phyloP scores from a whole-genome alignment of 2,329 filamentous ascomycete genomes.

The Mycogone perniciosa region DNA sequence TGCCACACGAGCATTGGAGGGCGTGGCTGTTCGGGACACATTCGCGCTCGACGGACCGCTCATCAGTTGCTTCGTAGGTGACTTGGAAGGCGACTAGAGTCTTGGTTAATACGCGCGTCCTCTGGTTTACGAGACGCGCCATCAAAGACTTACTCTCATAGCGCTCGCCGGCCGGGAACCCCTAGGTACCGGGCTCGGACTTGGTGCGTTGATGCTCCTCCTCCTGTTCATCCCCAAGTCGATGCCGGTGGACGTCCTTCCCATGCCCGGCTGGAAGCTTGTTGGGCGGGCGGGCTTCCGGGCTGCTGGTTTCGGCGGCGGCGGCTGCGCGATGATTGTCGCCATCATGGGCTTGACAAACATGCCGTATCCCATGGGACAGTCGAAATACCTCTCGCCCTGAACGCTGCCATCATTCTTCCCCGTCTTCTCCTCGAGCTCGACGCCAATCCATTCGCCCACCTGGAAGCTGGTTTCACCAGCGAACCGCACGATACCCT shows the following conservation, averaged over 20 bases:
- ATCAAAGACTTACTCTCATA: conserved; percentile 40
- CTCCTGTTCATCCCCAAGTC: conserved; percentile 54
- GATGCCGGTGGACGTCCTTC: conserved; percentile 32
- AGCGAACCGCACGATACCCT: conserved; percentile 72
- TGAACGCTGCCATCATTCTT: conserved; percentile 94
- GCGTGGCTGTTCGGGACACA: conserved; percentile 59
- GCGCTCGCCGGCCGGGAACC: conserved; percentile 50
- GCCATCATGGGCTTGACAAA: conserved; percentile 74
- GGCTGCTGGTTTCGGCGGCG: conserved; percentile 33
- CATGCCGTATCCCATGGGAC: conserved; percentile 69
- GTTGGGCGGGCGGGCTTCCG: conserved; percentile 40
- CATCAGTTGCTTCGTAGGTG: conserved; percentile 47
- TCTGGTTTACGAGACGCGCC: no score
- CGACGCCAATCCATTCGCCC: conserved; percentile 85
- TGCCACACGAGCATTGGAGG: conserved; percentile 47
- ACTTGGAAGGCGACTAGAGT: conserved; percentile 11
- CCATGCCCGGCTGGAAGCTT: conserved; percentile 40
- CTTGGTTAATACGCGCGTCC: background rate
- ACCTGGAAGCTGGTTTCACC: conserved; percentile 73
- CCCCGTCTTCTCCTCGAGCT: conserved; percentile 72
- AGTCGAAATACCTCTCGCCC: conserved; percentile 84
- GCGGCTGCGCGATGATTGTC: conserved; percentile 48
- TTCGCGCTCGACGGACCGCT: conserved; percentile 49
- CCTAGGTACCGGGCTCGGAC: conserved; percentile 63
- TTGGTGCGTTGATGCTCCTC: conserved; percentile 65